Conservation (phyloP, 768 basidiomycete genomes). For the Tricholoma furcatifolium region DNA sequence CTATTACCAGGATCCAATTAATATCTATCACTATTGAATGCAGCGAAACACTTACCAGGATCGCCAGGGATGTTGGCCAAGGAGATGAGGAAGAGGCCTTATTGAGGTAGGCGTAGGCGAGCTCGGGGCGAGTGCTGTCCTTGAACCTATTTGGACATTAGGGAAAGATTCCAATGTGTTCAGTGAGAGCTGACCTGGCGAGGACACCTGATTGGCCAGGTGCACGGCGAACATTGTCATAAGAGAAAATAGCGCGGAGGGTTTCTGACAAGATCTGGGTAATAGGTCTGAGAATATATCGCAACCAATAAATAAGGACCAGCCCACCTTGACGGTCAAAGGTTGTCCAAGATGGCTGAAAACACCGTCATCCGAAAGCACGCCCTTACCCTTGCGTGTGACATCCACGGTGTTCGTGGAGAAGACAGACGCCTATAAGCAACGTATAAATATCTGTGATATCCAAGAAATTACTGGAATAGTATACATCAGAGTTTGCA, state of each 20-base stretch:
- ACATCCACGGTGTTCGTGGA: slow-evolving; percentile 44
- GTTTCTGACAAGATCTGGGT: slow-evolving; percentile 56
- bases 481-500: slow-evolving; percentile 59
- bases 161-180: background rate
- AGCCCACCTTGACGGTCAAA: slow-evolving; percentile 51
- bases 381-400: slow-evolving; percentile 41
- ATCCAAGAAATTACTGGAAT: background rate
- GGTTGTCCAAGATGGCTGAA: slow-evolving; percentile 47
- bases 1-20: background rate
- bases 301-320: background rate
- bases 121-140: slow-evolving; percentile 43
- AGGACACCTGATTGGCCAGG: slow-evolving; percentile 68
- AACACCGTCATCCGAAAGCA: slow-evolving; percentile 47
- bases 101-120: slow-evolving; percentile 57
- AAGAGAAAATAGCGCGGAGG: slow-evolving; percentile 61
- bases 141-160: slow-evolving; percentile 39
- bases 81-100: slow-evolving; percentile 46
- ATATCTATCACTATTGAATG: background rate
- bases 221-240: slow-evolving; percentile 59
- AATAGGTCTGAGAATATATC: slow-evolving; percentile 37
- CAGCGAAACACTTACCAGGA: slow-evolving; percentile 43
- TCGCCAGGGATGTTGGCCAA: slow-evolving; percentile 67
- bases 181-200: slow-evolving; percentile 37
- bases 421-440: slow-evolving; percentile 47
- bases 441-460: background rate